phyloP scores from a whole-genome alignment of 176 grass and related monocot species.

The Tillandsia fasciculata region DNA sequence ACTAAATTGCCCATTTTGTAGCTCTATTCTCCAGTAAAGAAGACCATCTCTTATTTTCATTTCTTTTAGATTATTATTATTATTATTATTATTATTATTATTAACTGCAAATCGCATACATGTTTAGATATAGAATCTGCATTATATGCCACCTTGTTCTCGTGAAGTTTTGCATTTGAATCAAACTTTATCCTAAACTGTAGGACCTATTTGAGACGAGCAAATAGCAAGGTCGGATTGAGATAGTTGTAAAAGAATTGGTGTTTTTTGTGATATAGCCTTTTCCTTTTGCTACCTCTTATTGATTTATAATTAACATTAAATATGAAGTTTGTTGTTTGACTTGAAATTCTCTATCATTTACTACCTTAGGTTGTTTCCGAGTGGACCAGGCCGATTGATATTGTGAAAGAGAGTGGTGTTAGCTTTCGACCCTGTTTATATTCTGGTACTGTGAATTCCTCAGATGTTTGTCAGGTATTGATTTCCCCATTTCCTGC shows the following conservation, averaged over 20 bases:
- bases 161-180: neutral
- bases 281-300: neutral
- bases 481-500: neutral
- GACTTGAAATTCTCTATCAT: slow-evolving; percentile 6
- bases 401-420: slow-evolving; percentile 72
- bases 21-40: no score
- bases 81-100: no score
- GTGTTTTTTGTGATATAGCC: neutral
- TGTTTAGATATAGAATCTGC: no score
- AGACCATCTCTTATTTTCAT: no score
- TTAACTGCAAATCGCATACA: no score
- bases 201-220: neutral
- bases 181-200: neutral
- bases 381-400: slow-evolving; percentile 83
- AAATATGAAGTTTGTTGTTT: neutral
- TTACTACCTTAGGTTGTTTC: slow-evolving; percentile 74
- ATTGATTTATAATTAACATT: neutral
- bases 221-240: no score
- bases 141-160: neutral
- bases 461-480: slow-evolving; percentile 99
- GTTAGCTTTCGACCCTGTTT: slow-evolving; percentile 68
- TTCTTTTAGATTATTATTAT: no score
- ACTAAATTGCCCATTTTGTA: no score
- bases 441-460: slow-evolving; percentile 91
- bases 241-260: no score